Base-by-base conservation (phyloP, 768 basidiomycete genomes). In the Gloeopeniophorella convolvens region DNA sequence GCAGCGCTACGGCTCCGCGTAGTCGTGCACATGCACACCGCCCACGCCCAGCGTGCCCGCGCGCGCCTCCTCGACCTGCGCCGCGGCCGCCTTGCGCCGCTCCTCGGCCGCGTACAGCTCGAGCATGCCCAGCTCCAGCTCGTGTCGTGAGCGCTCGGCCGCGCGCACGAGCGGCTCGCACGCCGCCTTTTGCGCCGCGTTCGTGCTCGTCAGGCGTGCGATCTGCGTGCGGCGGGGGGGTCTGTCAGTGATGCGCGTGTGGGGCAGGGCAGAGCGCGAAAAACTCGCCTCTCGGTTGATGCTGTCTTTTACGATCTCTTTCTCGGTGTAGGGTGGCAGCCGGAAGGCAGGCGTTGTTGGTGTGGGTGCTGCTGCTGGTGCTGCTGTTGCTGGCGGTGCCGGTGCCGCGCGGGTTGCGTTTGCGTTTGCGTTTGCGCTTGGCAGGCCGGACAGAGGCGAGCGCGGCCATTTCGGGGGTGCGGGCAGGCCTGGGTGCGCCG, bases 61-160 rank as follows among this genome's bases (percentile, higher is more conserved):
- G 18, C 75, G 72, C 48, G 84, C 84, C 64, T 75, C 76, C 62
- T 83, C 80, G 50, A 83, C 64, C 55, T 83, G 82, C 55, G 58
- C 57, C 48, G 78, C 77, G 20, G 83, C 78, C 16, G 79, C 68
- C 56, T 70, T 75, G 46, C 82, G 75, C 45, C 83, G 74, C 45
- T 68, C 67, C 68, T 80, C 78, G 15, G 79, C 79, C 32, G 73
- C 73, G 47, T 73, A 72, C 49, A 85, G 62, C 51, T 89, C 85
- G 31, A 85, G 68, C 32, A 67, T 68, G 27, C 80, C 69, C 59
- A 78, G 66, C 18, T 83, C 81, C 9, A 84, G 64, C 57, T 88
- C 85, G 41, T 80, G 77, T 34, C 79, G 60, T 15, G 80, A 80
- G 15, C 77, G 50, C 20, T 46, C 45, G 13, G 47, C 43, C 5